Conservation (phyloP, 371 early-diverging fungal species). For the Apophysomyces variabilis region DNA sequence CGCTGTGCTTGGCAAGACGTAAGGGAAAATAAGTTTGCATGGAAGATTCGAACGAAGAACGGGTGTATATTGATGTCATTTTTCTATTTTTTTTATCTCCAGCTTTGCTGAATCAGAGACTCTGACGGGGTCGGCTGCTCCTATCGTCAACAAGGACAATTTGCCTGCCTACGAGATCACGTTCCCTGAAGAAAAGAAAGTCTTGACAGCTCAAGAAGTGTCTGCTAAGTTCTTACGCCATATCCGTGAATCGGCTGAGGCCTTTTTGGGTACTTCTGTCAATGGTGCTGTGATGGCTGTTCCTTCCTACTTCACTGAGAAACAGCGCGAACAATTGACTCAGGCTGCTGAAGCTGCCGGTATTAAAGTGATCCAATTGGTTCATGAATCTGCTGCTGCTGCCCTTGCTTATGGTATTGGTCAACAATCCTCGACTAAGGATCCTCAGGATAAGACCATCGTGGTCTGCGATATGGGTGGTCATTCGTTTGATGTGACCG, state of each 20-base stretch:
- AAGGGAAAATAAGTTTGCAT: conserved; percentile 16
- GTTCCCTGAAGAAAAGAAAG: conserved; percentile 62
- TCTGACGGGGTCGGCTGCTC: conserved; percentile 61
- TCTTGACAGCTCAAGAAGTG: conserved; percentile 73
- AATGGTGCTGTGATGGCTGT: conserved; percentile 92
- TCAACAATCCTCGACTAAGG: conserved; percentile 55
- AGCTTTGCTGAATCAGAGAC: conserved; percentile 50
- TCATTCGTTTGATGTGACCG: conserved; percentile 92
- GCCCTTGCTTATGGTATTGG: conserved; percentile 91
- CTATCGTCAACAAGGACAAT: conserved; percentile 71
- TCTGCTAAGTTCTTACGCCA: conserved; percentile 80
- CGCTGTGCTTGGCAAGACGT: conserved; percentile 82
- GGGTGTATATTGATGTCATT: neutral
- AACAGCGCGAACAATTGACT: conserved; percentile 82
- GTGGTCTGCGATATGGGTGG: conserved; percentile 98
- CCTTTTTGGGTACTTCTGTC: conserved; percentile 81
- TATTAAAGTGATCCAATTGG: conserved; percentile 84
- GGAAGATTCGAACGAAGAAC: neutral
- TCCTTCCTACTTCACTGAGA: conserved; percentile 91
- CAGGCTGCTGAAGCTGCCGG: conserved; percentile 90
- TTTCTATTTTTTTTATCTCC: neutral
- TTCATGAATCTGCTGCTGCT: conserved; percentile 97
- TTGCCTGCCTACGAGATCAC: conserved; percentile 80
- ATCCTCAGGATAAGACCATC: conserved; percentile 76
- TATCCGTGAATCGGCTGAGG: conserved; percentile 89